Conservation (phyloP, 2,329 filamentous ascomycete genomes). For the Akanthomyces lecanii region DNA sequence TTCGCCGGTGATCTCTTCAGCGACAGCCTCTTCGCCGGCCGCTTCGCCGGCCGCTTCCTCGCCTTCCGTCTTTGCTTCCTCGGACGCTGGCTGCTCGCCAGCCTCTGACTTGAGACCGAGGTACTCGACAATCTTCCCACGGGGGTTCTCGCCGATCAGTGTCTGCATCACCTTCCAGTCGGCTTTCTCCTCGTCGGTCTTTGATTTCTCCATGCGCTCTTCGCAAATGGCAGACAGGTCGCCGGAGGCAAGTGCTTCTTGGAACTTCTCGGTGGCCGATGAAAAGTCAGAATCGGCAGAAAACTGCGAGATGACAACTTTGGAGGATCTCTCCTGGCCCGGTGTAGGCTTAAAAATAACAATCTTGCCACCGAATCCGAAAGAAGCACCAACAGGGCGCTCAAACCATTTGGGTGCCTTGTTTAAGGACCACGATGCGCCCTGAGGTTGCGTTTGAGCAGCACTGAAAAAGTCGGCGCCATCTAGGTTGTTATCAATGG, state of each 20-base stretch:
- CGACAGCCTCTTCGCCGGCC: no score
- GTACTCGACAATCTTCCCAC: conserved; percentile 80
- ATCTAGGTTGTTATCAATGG: conserved; percentile 67
- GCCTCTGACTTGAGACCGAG: conserved; percentile 76
- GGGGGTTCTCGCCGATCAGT: conserved; percentile 77
- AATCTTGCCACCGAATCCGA: conserved; percentile 93
- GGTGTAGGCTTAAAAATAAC: conserved; percentile 65
- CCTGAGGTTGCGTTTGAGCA: conserved; percentile 86
- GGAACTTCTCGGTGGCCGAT: conserved; percentile 80
- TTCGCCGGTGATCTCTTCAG: conserved; percentile 26
- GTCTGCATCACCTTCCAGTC: conserved; percentile 96
- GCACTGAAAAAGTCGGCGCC: conserved; percentile 96
- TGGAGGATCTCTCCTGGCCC: conserved; percentile 66
- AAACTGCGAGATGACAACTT: conserved; percentile 80
- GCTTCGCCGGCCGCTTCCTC: conserved; percentile 20
- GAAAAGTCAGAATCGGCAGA: conserved; percentile 82
- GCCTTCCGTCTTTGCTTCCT: conserved; percentile 26
- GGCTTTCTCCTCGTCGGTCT: conserved; percentile 85
- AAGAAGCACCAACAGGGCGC: conserved; percentile 78
- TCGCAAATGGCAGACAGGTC: conserved; percentile 77
- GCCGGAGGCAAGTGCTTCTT: conserved; percentile 72
- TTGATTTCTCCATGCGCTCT: conserved; percentile 67
- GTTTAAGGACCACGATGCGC: conserved; percentile 78
- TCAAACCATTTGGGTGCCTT: conserved; percentile 90
- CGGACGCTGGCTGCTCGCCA: conserved; percentile 43